phyloP scores from a whole-genome alignment of 345 rosid species.

The Punica granatum region DNA sequence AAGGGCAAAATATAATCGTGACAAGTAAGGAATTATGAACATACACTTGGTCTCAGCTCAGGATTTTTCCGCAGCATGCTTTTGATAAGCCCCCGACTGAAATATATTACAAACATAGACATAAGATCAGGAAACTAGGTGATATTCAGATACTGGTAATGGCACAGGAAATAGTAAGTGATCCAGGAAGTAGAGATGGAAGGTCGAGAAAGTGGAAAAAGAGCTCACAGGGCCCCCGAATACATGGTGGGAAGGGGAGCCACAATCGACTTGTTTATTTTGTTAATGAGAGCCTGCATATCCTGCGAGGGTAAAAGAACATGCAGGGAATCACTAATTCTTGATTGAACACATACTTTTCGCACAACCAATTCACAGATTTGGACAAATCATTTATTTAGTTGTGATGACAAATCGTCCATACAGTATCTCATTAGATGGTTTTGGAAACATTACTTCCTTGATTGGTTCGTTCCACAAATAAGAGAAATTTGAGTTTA shows the following conservation, averaged over 20 bases:
- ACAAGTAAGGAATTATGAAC: constrained; percentile 9
- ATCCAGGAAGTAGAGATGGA: not conserved
- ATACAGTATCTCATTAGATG: no score
- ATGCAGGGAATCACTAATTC: not conserved
- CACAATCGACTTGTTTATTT: constrained; percentile 77
- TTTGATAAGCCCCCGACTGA: constrained; percentile 87
- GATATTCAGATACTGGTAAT: not conserved
- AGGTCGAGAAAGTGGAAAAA: not conserved
- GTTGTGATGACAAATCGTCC: no score
- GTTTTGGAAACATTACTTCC: no score
- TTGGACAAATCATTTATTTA: no score
- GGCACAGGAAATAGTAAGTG: not conserved
- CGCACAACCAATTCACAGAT: no score
- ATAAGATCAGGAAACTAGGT: not conserved
- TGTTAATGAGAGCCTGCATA: constrained; percentile 84
- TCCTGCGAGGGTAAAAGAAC: constrained; percentile 38
- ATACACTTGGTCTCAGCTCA: constrained; percentile 87
- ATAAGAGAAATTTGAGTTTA: no score
- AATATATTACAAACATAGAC: constrained; percentile 14
- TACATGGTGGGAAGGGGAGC: constrained; percentile 90
- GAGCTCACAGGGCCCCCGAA: constrained; percentile 77
- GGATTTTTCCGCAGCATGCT: constrained; percentile 97
- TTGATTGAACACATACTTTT: not conserved
- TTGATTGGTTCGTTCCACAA: no score
- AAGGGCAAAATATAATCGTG: not conserved